phyloP scores from a whole-genome alignment of 352 stramenopile species.

The Phytophthora tentaculata region DNA sequence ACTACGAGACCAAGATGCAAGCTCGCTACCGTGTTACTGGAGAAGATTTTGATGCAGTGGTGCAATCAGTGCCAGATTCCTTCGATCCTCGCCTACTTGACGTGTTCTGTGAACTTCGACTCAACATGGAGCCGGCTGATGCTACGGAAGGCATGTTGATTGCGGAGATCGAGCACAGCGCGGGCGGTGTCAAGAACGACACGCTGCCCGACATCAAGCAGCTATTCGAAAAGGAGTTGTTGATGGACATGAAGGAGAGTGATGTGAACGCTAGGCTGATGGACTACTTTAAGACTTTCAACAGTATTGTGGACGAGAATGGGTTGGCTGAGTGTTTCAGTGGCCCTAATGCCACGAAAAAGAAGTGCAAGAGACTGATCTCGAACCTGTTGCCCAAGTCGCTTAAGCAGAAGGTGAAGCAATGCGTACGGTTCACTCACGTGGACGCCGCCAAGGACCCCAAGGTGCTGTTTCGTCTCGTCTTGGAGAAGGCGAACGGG shows the following conservation, averaged over 20 bases:
- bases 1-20: not conserved
- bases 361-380: too few relatives aligned
- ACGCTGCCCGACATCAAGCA: not conserved
- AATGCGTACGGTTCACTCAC: not conserved
- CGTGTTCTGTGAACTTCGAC: too few relatives aligned
- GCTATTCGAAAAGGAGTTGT: not conserved
- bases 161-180: not conserved
- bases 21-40: not conserved
- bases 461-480: constrained; percentile 1
- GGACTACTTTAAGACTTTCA: too few relatives aligned
- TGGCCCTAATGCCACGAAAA: too few relatives aligned
- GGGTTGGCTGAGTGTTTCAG: too few relatives aligned
- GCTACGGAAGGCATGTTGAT: not conserved
- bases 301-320: too few relatives aligned
- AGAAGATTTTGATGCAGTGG: not conserved
- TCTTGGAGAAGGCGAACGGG: constrained; percentile 12
- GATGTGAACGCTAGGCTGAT: too few relatives aligned
- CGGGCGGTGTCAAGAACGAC: not conserved
- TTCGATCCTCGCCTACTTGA: too few relatives aligned
- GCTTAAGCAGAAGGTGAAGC: not conserved
- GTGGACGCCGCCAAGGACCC: not conserved
- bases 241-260: not conserved
- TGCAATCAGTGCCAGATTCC: not conserved
- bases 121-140: too few relatives aligned
- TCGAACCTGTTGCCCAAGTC: too few relatives aligned